phyloP scores from a whole-genome alignment of 225 moss, liverwort and hornwort species.

The Bryoerythrophyllum caledonicum region DNA sequence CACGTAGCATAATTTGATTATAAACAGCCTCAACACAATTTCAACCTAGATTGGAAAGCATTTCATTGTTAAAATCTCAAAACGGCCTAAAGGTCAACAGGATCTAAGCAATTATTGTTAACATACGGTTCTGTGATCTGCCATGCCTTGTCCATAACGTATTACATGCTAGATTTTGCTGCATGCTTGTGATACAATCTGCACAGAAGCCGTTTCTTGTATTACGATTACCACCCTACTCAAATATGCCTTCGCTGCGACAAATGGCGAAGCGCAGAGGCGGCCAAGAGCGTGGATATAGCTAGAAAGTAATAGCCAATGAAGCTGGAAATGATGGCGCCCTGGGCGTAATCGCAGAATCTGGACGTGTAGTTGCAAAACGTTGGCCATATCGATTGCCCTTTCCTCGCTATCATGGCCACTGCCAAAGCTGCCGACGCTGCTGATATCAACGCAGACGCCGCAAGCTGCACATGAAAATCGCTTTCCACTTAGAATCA shows the following conservation, averaged over 20 bases:
- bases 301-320: conserved; percentile 51
- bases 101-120: conserved; percentile 26
- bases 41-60: background rate
- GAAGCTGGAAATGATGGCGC: conserved; percentile 70
- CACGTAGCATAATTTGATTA: background rate
- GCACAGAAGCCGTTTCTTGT: conserved; percentile 10
- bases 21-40: background rate
- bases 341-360: conserved; percentile 65
- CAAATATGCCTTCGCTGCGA: conserved; percentile 13
- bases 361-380: conserved; percentile 42
- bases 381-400: conserved; percentile 39
- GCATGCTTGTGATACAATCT: conserved; percentile 36
- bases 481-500: background rate
- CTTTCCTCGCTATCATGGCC: conserved; percentile 51
- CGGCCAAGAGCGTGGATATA: conserved; percentile 34
- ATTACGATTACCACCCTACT: background rate
- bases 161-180: conserved; percentile 14
- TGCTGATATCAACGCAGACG: conserved; percentile 47
- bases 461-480: conserved; percentile 43
- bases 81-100: background rate
- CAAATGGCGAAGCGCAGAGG: conserved; percentile 42
- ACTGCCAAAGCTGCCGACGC: conserved; percentile 66
- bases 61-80: conserved; percentile 12
- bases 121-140: conserved; percentile 10
- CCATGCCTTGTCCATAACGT: conserved; percentile 11